Conservation (phyloP, 179 eudicot genomes). For the Beta macrorhiza region DNA sequence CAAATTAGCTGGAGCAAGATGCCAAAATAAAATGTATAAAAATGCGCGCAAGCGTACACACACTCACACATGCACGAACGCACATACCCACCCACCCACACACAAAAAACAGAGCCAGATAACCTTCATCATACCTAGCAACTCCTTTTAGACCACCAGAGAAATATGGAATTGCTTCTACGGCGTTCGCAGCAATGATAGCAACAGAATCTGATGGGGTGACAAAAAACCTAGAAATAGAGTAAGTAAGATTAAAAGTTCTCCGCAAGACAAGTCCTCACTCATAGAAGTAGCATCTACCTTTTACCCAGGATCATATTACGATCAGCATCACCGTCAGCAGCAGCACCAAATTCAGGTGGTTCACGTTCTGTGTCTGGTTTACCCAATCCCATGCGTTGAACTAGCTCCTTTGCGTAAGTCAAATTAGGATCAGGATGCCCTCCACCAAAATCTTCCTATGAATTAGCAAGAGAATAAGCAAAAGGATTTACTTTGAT, state of each 20-base stretch:
- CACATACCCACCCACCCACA: too few relatives aligned
- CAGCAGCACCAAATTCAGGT: constrained; percentile 99
- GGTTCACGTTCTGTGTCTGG: constrained; percentile 56
- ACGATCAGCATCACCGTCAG: constrained; percentile 99
- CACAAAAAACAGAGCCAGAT: background rate
- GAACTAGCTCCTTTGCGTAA: constrained; percentile 95
- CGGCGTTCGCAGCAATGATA: constrained; percentile 98
- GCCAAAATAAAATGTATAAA: background rate
- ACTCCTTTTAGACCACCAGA: constrained; percentile 94
- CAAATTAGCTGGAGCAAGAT: background rate
- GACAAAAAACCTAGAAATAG: constrained; percentile 77
- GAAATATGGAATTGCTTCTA: constrained; percentile 85
- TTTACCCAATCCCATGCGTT: constrained; percentile 93
- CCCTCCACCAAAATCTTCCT: constrained; percentile 99
- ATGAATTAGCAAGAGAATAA: constrained; percentile 14
- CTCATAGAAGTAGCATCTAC: constrained; percentile 33
- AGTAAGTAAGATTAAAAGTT: constrained; percentile 13
- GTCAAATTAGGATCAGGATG: constrained; percentile 99
- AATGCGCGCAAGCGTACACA: too few relatives aligned
- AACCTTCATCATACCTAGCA: constrained; percentile 61
- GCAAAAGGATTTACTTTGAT: constrained; percentile 6
- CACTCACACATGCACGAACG: too few relatives aligned
- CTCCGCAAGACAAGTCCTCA: constrained; percentile 1
- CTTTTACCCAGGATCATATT: constrained; percentile 99
- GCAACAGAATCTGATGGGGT: constrained; percentile 99